Conservation (phyloP, 2,329 filamentous ascomycete genomes). For the Didymellaceae sp. region DNA sequence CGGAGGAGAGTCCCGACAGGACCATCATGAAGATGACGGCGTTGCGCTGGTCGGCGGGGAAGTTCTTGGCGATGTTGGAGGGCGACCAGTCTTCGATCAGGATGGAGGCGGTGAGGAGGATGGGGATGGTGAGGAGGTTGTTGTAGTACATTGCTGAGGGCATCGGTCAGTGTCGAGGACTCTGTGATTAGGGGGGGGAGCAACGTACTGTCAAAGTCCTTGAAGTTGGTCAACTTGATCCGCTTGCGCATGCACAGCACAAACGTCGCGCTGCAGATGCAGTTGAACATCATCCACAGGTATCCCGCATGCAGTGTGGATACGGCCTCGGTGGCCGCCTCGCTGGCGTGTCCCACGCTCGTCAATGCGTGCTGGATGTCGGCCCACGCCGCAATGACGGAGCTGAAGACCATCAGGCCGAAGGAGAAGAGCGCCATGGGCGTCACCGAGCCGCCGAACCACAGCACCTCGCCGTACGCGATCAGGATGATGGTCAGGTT, state of each 20-base stretch:
- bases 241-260: slow-evolving; percentile 95
- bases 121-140: slow-evolving; percentile 94
- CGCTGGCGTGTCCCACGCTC: slow-evolving; percentile 59
- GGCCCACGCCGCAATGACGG: slow-evolving; percentile 93
- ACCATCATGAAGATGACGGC: slow-evolving; percentile 86
- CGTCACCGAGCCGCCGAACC: slow-evolving; percentile 94
- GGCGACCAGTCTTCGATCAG: slow-evolving; percentile 91
- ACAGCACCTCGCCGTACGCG: slow-evolving; percentile 96
- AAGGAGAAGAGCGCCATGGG: slow-evolving; percentile 90
- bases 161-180: slow-evolving; percentile 28
- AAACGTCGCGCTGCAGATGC: slow-evolving; percentile 90
- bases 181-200: background rate
- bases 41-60: slow-evolving; percentile 81
- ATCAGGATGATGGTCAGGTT: slow-evolving; percentile 99
- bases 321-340: slow-evolving; percentile 74
- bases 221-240: slow-evolving; percentile 99
- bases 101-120: slow-evolving; percentile 82
- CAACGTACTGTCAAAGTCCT: slow-evolving; percentile 94
- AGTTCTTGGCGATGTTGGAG: slow-evolving; percentile 83
- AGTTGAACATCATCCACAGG: slow-evolving; percentile 97
- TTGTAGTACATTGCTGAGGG: slow-evolving; percentile 98
- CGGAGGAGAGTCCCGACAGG: slow-evolving; percentile 88
- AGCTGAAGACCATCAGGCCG: slow-evolving; percentile 94
- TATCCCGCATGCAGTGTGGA: slow-evolving; percentile 94
- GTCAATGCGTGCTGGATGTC: slow-evolving; percentile 87